Evolutionary conservation across 148 eudicot species (phyloP).

Genomic region (Mesembryanthemum crystallinum): DNA sequence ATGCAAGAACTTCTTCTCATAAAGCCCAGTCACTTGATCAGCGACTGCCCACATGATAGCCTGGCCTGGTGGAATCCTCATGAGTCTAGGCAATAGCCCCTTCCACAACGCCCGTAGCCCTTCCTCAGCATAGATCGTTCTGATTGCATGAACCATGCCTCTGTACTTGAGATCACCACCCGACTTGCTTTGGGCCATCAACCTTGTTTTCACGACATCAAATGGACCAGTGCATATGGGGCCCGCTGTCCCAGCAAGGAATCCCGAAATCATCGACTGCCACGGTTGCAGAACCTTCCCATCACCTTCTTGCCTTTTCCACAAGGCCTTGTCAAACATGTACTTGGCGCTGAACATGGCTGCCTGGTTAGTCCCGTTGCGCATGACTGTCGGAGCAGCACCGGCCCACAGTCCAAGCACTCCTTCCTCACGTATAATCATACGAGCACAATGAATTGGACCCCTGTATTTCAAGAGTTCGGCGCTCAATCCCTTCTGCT

Average conservation of each 20-base stretch:
- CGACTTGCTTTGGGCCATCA: constrained; percentile 81
- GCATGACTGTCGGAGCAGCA: constrained; percentile 95
- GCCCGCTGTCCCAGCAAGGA: constrained; percentile 93
- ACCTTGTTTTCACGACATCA: constrained; percentile 92
- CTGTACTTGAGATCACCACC: constrained; percentile 64
- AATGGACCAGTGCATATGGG: constrained; percentile 94
- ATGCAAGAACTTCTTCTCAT: constrained; percentile 63
- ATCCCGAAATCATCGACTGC: constrained; percentile 97
- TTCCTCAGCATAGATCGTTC: constrained; percentile 73
- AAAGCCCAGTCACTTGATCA: constrained; percentile 84
- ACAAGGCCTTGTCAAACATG: constrained; percentile 59
- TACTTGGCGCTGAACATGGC: constrained; percentile 93
- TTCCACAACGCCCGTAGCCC: constrained; percentile 84
- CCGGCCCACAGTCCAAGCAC: constrained; percentile 89
- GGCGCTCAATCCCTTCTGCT: constrained; percentile 77
- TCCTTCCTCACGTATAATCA: constrained; percentile 87
- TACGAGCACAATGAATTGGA: constrained; percentile 81
- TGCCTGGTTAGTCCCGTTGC: constrained; percentile 95
- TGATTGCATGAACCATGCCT: constrained; percentile 86
- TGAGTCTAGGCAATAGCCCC: constrained; percentile 82
- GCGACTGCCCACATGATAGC: constrained; percentile 99
- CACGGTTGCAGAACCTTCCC: constrained; percentile 74
- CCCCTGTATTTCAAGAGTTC: constrained; percentile 84
- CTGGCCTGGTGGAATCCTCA: constrained; percentile 99
- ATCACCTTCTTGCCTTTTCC: constrained; percentile 91